phyloP scores from a whole-genome alignment of 1,284 basidiomycete genomes.

The Butyriboletus appendiculatus region DNA sequence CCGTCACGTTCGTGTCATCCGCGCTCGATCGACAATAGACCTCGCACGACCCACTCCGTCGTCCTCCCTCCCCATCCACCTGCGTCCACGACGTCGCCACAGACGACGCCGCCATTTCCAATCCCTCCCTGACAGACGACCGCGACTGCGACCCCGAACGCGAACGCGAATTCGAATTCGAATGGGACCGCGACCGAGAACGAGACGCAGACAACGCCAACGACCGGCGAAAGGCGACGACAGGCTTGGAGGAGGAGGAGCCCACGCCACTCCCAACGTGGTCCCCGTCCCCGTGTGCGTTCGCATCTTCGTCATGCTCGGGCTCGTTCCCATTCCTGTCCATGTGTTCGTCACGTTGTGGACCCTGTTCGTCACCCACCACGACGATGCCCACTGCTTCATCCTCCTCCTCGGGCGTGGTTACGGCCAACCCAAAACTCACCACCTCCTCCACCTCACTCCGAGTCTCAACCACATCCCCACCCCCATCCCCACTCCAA shows the following conservation, averaged over 20 bases:
- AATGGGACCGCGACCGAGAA: slow-evolving; percentile 5
- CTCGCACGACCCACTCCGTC: slow-evolving; percentile 4
- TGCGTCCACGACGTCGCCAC: slow-evolving; percentile 30
- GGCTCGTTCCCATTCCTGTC: too few relatives aligned
- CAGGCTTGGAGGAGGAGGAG: neutral
- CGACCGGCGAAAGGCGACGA: neutral
- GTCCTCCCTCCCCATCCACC: slow-evolving; percentile 8
- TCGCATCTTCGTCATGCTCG: neutral
- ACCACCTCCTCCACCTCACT: slow-evolving; percentile 11
- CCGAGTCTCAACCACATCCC: neutral
- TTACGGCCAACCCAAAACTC: slow-evolving; percentile 18
- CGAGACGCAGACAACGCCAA: neutral
- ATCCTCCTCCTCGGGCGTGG: slow-evolving; percentile 11
- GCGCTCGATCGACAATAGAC: slow-evolving; percentile 2
- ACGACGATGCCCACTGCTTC: neutral
- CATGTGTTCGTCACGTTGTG: neutral
- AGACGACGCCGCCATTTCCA: slow-evolving; percentile 24
- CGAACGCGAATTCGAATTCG: slow-evolving; percentile 1
- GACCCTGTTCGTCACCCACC: neutral
- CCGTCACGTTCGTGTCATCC: neutral
- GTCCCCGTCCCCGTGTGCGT: neutral
- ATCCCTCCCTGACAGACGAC: slow-evolving; percentile 15
- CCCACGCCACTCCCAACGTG: neutral
- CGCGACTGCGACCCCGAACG: slow-evolving; percentile 10
- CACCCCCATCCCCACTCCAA: neutral